Evolutionary conservation across 805 yeast species (phyloP).

Genomic region (Yarrowia sp.): DNA sequence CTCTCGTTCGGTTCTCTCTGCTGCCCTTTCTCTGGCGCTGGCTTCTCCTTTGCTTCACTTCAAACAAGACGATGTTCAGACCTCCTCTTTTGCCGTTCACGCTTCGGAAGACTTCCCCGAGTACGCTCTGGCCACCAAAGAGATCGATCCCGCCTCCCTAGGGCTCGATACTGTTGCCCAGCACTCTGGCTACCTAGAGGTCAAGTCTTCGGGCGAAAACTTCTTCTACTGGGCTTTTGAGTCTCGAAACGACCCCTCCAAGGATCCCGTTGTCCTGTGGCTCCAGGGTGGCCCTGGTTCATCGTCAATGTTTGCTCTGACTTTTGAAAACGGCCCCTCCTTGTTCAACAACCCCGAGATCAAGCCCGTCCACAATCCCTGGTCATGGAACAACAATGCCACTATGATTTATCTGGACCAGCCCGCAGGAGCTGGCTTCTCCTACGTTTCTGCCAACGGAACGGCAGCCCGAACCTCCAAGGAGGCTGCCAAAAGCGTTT

Average conservation of each 20-base stretch:
- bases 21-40: constrained; percentile 13
- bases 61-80: background rate
- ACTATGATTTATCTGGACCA: constrained; percentile 78
- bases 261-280: constrained; percentile 78
- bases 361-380: constrained; percentile 62
- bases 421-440: constrained; percentile 77
- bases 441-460: constrained; percentile 47
- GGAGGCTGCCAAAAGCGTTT: constrained; percentile 75
- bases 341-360: constrained; percentile 54
- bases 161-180: constrained; percentile 77
- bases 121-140: constrained; percentile 5
- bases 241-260: constrained; percentile 73
- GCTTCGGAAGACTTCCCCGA: background rate
- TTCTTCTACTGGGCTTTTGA: constrained; percentile 78
- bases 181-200: constrained; percentile 78
- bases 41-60: constrained; percentile 11
- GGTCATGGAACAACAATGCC: constrained; percentile 78
- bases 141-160: constrained; percentile 42
- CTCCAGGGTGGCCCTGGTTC: constrained; percentile 88
- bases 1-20: constrained; percentile 2
- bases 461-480: constrained; percentile 51
- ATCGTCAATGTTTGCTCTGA: constrained; percentile 73
- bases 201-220: constrained; percentile 72
- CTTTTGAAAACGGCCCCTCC: constrained; percentile 80
- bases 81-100: background rate